Evolutionary conservation across 306 rosid species (phyloP).

Genomic region (Bauhinia variegata): DNA sequence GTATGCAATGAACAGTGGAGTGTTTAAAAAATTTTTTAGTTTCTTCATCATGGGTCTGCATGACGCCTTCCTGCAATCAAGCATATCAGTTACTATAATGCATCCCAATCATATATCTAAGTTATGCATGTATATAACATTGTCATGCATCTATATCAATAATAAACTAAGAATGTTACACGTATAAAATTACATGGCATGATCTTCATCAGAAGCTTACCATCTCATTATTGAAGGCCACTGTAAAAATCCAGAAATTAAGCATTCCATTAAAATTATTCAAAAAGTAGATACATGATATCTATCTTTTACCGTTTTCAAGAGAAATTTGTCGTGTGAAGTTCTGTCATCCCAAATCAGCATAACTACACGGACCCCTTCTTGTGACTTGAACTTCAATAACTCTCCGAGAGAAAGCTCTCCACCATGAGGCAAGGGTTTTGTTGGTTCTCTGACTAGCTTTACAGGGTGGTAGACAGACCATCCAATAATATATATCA

Average conservation of each 20-base stretch:
- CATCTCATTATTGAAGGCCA: not conserved
- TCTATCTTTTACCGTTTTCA: conserved; percentile 53
- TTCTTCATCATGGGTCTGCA: conserved; percentile 83
- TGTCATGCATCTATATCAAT: conserved; percentile 20
- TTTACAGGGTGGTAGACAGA: conserved; percentile 58
- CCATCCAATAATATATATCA: conserved; percentile 71
- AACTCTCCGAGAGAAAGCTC: conserved; percentile 71
- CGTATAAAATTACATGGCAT: not conserved
- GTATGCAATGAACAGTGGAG: conserved; percentile 76
- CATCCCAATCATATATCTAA: conserved; percentile 1
- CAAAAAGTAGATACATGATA: not conserved
- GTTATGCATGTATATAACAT: conserved; percentile 10
- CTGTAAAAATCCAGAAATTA: not conserved
- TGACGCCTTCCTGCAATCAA: conserved; percentile 70
- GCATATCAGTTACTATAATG: conserved; percentile 15
- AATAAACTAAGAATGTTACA: not conserved
- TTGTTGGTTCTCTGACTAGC: conserved; percentile 72
- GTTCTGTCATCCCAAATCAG: conserved; percentile 80
- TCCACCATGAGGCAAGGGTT: conserved; percentile 65
- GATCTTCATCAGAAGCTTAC: conserved; percentile 5
- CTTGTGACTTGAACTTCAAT: conserved; percentile 75
- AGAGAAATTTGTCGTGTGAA: conserved; percentile 69
- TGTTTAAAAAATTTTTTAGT: conserved; percentile 65
- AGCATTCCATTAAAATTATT: conserved; percentile 8
- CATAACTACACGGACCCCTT: conserved; percentile 66